Evolutionary conservation across 768 basidiomycete species (phyloP).

Genomic region (Tephrocybe sp.): DNA sequence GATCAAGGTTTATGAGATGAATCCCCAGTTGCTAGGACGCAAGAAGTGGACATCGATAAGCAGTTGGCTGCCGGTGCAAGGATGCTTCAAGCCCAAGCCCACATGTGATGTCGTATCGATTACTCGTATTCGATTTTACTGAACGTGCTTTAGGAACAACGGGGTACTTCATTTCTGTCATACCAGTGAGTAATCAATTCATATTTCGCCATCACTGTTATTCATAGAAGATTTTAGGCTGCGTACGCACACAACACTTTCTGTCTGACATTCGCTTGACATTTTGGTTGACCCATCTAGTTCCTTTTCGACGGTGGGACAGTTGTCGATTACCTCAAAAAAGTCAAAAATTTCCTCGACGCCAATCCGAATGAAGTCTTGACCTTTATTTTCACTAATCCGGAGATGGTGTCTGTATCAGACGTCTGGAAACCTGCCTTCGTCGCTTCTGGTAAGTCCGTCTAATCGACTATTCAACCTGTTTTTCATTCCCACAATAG

Average conservation of each 20-base stretch:
- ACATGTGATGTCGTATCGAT: slow-evolving; percentile 4
- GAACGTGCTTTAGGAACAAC: slow-evolving; percentile 16
- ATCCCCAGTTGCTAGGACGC: slow-evolving; percentile 39
- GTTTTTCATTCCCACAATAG: slow-evolving; percentile 17
- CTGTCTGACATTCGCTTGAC: neutral
- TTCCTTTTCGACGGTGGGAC: slow-evolving; percentile 55
- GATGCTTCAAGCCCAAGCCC: slow-evolving; percentile 30
- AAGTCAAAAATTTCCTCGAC: slow-evolving; percentile 55
- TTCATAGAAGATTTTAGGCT: slow-evolving; percentile 23
- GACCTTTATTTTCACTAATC: slow-evolving; percentile 67
- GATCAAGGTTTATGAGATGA: neutral
- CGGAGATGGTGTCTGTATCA: slow-evolving; percentile 49
- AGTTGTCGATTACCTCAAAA: slow-evolving; percentile 47
- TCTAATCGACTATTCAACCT: neutral
- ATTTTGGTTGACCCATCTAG: slow-evolving; percentile 21
- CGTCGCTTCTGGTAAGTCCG: slow-evolving; percentile 40
- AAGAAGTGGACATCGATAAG: slow-evolving; percentile 30
- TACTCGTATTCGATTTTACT: too few species aligned
- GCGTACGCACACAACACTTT: slow-evolving; percentile 21
- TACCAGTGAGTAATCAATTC: slow-evolving; percentile 37
- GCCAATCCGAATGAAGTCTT: slow-evolving; percentile 66
- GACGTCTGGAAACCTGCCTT: slow-evolving; percentile 55
- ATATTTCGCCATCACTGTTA: neutral
- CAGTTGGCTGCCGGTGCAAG: slow-evolving; percentile 25
- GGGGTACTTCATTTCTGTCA: slow-evolving; percentile 67